Evolutionary conservation across 306 rosid genomes (phyloP).

Genomic region (Medicago truncatula): DNA sequence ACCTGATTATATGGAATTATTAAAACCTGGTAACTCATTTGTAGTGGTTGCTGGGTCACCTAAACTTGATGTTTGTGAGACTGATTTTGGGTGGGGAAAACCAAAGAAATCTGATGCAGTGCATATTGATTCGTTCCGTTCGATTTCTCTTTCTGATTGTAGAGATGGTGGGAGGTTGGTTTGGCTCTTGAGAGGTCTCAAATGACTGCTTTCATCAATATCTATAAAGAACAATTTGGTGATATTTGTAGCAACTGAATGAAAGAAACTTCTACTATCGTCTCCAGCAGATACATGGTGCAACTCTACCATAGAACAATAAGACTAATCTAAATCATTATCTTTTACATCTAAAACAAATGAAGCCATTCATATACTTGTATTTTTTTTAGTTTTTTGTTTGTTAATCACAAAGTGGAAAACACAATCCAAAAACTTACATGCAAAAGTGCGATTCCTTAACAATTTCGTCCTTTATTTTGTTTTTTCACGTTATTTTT

Average conservation of each 20-base stretch:
- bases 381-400: too few species aligned
- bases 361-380: too few species aligned
- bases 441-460: too few species aligned
- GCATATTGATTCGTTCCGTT: constrained; percentile 38
- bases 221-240: constrained; percentile 24
- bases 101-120: constrained; percentile 49
- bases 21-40: not conserved
- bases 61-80: constrained; percentile 42
- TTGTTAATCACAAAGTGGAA: too few species aligned
- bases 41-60: constrained; percentile 49
- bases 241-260: not conserved
- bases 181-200: constrained; percentile 31
- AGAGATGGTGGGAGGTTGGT: constrained; percentile 46
- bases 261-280: too few species aligned
- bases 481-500: too few species aligned
- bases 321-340: too few species aligned
- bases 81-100: constrained; percentile 69
- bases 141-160: constrained; percentile 46
- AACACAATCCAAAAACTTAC: too few species aligned
- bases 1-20: constrained; percentile 4
- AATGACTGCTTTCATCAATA: constrained; percentile 39
- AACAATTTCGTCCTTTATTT: too few species aligned
- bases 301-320: too few species aligned
- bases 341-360: too few species aligned
- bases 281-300: too few species aligned